Conservation (phyloP, 2,329 filamentous ascomycete species). For the Colletotrichum chlorophyti region DNA sequence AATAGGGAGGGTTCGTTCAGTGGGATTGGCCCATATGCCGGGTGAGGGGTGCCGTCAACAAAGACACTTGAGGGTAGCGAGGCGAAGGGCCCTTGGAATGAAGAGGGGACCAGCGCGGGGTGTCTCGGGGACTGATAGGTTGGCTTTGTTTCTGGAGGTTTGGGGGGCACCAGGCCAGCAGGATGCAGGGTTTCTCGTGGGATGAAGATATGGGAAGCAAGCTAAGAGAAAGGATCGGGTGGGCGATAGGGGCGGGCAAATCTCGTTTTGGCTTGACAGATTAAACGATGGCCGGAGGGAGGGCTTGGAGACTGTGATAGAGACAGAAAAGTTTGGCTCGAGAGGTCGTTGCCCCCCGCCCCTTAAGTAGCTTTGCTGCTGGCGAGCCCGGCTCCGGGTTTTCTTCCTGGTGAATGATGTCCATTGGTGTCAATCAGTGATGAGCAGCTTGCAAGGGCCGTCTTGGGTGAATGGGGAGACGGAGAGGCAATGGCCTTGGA, state of each 20-base stretch:
- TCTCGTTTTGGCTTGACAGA: slow-evolving; percentile 13
- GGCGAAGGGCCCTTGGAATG: slow-evolving; percentile 9
- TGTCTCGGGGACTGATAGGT: slow-evolving; percentile 27
- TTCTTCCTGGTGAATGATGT: slow-evolving; percentile 14
- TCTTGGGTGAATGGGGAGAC: slow-evolving; percentile 26
- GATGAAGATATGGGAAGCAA: slow-evolving; percentile 28
- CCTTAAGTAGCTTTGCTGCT: slow-evolving; percentile 26
- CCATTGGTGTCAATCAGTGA: slow-evolving; percentile 30
- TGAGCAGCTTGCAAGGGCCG: slow-evolving; percentile 23
- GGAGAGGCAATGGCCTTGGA: slow-evolving; percentile 18
- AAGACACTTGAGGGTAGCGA: slow-evolving; percentile 5
- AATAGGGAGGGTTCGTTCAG: slow-evolving; percentile 24
- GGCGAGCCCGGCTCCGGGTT: slow-evolving; percentile 2
- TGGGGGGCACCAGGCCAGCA: slow-evolving; percentile 12
- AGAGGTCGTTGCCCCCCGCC: slow-evolving; percentile 12
- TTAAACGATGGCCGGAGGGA: background rate
- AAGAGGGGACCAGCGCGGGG: slow-evolving; percentile 27
- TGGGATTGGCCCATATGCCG: slow-evolving; percentile 26
- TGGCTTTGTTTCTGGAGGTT: slow-evolving; percentile 6
- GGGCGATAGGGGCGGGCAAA: background rate
- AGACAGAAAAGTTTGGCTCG: slow-evolving; percentile 5
- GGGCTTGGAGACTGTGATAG: slow-evolving; percentile 1
- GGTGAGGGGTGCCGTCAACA: slow-evolving; percentile 15
- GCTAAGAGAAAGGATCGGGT: slow-evolving; percentile 3
- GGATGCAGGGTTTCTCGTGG: slow-evolving; percentile 30